phyloP scores from a whole-genome alignment of 2,329 filamentous ascomycete genomes.

The Ophiostoma himal-ulmi region DNA sequence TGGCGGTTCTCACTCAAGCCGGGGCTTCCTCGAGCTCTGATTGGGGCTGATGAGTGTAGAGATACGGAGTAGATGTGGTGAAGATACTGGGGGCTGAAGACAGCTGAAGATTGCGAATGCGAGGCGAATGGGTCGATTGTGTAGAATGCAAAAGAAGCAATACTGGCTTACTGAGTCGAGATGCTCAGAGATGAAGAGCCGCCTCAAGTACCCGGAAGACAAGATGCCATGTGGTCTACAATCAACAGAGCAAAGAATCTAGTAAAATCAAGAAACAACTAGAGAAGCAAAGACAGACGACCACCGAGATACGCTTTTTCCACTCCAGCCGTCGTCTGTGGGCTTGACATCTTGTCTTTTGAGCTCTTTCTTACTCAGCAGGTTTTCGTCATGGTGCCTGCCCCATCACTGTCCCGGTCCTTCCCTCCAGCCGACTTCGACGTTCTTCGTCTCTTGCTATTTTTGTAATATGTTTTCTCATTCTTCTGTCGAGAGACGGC shows the following conservation, averaged over 20 bases:
- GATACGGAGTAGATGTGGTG: not conserved
- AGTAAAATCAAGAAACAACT: not conserved
- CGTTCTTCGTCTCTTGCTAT: not conserved
- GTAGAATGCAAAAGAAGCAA: too few species aligned
- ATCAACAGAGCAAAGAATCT: not conserved
- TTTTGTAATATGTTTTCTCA: too few species aligned
- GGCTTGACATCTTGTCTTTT: not conserved
- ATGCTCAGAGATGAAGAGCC: not conserved
- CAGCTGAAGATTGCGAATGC: not conserved
- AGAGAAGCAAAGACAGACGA: not conserved
- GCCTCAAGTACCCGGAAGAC: not conserved
- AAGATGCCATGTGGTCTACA: not conserved
- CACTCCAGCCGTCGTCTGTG: not conserved
- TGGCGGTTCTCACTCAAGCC: not conserved
- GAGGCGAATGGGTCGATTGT: too few species aligned
- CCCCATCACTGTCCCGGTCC: not conserved
- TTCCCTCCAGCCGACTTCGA: not conserved
- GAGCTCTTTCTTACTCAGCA: not conserved
- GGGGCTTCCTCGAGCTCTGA: not conserved
- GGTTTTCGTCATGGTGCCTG: not conserved
- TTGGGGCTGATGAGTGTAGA: not conserved
- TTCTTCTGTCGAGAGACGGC: too few species aligned
- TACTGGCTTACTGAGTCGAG: too few species aligned
- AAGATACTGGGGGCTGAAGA: not conserved
- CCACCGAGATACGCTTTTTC: not conserved